Conservation (phyloP, 2,329 filamentous ascomycete species). For the Fusarium continuum region DNA sequence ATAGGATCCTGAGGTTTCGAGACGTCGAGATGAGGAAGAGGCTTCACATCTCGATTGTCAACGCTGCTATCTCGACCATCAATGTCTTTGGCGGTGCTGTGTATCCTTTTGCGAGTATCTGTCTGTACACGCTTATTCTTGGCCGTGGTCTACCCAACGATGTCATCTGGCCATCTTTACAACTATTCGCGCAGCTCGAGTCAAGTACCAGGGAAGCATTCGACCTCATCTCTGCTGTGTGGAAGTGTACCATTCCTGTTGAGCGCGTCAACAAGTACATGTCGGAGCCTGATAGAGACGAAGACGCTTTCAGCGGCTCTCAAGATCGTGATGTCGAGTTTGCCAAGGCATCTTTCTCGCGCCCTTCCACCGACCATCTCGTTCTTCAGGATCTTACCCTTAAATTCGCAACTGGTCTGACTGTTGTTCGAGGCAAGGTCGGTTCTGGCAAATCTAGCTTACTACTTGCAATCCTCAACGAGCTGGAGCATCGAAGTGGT, state of each 20-base stretch:
- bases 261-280: constrained; percentile 87
- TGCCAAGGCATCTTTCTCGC: constrained; percentile 75
- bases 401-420: constrained; percentile 60
- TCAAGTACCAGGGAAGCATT: constrained; percentile 78
- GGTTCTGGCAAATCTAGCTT: constrained; percentile 70
- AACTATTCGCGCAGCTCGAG: constrained; percentile 81
- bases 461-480: constrained; percentile 66
- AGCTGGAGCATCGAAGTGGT: constrained; percentile 72
- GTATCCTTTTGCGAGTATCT: constrained; percentile 84
- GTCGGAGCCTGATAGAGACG: constrained; percentile 80
- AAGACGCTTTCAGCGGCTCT: constrained; percentile 51
- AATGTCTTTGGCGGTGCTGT: constrained; percentile 77
- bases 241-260: constrained; percentile 86
- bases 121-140: constrained; percentile 78
- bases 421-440: constrained; percentile 66
- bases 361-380: constrained; percentile 72
- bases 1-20: constrained; percentile 50
- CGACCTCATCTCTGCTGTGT: constrained; percentile 74
- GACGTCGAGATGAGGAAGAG: constrained; percentile 50
- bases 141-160: constrained; percentile 76
- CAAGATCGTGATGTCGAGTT: constrained; percentile 59
- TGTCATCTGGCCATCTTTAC: constrained; percentile 85
- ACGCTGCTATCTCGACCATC: constrained; percentile 67
- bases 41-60: constrained; percentile 49
- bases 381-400: constrained; percentile 60